These are phyloP conservation scores for Holtermannia corniformis DNA, from an alignment of 768 basidiomycete species.

Conservation along the genomic window DNA sequence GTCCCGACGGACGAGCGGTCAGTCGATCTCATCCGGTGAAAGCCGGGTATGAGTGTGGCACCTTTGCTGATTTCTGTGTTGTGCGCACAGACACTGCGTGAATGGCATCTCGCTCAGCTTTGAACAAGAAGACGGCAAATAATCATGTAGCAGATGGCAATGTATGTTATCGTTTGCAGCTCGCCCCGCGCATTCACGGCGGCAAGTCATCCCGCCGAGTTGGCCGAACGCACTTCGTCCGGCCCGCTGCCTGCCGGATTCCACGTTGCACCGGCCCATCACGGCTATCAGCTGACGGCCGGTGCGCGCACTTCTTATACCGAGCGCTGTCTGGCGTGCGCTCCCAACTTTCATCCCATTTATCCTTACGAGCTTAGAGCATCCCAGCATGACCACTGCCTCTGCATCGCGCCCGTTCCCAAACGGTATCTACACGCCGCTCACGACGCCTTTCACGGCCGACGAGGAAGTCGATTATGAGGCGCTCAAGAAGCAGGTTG, in stretches of 20 bases:
- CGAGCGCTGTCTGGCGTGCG: neutral
- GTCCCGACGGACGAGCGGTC: slow-evolving; percentile 55
- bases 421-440: slow-evolving; percentile 65
- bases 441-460: slow-evolving; percentile 58
- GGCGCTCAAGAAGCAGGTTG: slow-evolving; percentile 59
- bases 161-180: too few relatives aligned
- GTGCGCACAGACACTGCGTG: slow-evolving; percentile 42
- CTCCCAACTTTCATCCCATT: too few relatives aligned
- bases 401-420: slow-evolving; percentile 41
- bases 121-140: slow-evolving; percentile 45
- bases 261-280: neutral
- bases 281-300: neutral
- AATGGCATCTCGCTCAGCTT: slow-evolving; percentile 82
- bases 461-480: slow-evolving; percentile 60
- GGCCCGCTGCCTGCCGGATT: too few relatives aligned
- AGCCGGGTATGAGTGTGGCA: too few relatives aligned
- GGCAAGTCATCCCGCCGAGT: too few relatives aligned
- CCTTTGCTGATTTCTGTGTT: slow-evolving; percentile 50
- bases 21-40: slow-evolving; percentile 54
- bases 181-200: too few relatives aligned
- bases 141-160: too few relatives aligned
- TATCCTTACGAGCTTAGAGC: too few relatives aligned
- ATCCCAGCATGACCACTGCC: slow-evolving; percentile 1
- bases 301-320: neutral
- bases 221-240: too few relatives aligned